A percentile compares a stretch with the other conserved stretches of the same genome.
phyloP scores from a whole-genome alignment of 164 flowering plant genomes.

The Liquidambar formosana region DNA sequence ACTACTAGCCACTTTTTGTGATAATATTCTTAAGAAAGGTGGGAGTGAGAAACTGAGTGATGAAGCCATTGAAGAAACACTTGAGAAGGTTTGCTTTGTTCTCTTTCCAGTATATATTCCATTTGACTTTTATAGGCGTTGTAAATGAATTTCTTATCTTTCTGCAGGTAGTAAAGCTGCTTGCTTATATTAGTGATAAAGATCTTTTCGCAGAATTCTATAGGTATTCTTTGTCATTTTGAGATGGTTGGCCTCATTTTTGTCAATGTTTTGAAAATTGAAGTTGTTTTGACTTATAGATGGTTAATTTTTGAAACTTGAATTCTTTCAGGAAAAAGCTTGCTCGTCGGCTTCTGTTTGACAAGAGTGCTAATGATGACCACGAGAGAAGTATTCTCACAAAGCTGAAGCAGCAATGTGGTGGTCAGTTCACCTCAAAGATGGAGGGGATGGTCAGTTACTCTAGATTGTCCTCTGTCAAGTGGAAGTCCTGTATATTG shows the following conservation, averaged over 20 bases:
- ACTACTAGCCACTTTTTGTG: conserved; percentile 87
- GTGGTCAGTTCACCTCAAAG: conserved; percentile 96
- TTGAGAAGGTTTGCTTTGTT: conserved; percentile 67
- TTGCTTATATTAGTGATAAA: conserved; percentile 90
- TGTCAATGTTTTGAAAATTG: neutral
- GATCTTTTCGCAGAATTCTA: conserved; percentile 95
- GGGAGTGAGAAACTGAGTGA: conserved; percentile 93
- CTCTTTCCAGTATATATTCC: neutral
- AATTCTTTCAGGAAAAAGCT: conserved; percentile 73
- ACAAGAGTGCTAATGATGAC: conserved; percentile 93
- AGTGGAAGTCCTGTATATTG: neutral
- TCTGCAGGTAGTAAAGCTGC: conserved; percentile 84
- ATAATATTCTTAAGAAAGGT: conserved; percentile 92
- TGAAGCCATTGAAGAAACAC: conserved; percentile 93
- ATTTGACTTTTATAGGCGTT: neutral
- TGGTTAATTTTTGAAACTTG: neutral
- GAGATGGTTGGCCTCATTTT: neutral
- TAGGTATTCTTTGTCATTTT: conserved; percentile 43
- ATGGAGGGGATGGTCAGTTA: conserved; percentile 95
- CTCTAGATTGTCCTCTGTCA: neutral
- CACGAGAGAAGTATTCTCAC: conserved; percentile 91
- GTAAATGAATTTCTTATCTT: conserved; percentile 5
- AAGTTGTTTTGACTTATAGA: no score
- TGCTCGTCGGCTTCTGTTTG: conserved; percentile 87
- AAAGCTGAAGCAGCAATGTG: conserved; percentile 92